Evolutionary conservation across 805 yeast genomes (phyloP).

Genomic region (Candida mattraensis): DNA sequence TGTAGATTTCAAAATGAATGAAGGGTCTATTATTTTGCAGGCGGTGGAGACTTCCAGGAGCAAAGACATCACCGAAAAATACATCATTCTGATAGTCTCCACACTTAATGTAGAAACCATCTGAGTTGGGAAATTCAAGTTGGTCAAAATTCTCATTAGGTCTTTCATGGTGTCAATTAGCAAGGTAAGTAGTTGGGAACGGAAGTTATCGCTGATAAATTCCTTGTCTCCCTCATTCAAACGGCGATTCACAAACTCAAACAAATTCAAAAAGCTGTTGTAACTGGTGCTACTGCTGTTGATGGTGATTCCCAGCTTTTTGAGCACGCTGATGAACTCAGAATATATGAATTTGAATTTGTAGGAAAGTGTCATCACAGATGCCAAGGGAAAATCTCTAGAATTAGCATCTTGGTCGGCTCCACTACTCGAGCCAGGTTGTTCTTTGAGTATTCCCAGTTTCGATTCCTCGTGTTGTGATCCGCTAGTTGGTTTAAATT

Average conservation of each 20-base stretch:
- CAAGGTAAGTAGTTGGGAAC: slow-evolving; percentile 17
- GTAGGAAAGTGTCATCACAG: slow-evolving; percentile 20
- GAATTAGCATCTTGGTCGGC: not conserved
- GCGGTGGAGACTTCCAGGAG: slow-evolving; percentile 28
- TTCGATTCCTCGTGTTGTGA: slow-evolving; percentile 9
- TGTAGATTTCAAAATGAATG: slow-evolving; percentile 10
- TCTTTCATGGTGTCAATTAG: slow-evolving; percentile 25
- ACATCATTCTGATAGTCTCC: slow-evolving; percentile 27
- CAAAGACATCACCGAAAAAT: slow-evolving; percentile 30
- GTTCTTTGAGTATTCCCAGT: slow-evolving; percentile 18
- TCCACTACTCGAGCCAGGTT: slow-evolving; percentile 7
- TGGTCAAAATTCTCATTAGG: slow-evolving; percentile 20
- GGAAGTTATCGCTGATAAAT: slow-evolving; percentile 13
- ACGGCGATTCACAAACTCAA: slow-evolving; percentile 23
- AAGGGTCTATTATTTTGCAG: slow-evolving; percentile 28
- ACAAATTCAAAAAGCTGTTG: slow-evolving; percentile 16
- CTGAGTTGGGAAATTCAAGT: slow-evolving; percentile 15
- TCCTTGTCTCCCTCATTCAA: slow-evolving; percentile 14
- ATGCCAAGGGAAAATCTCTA: slow-evolving; percentile 8
- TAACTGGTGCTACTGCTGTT: slow-evolving; percentile 17
- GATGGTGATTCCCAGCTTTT: slow-evolving; percentile 16
- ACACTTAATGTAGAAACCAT: slow-evolving; percentile 7
- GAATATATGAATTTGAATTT: slow-evolving; percentile 25
- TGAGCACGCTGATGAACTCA: slow-evolving; percentile 18
- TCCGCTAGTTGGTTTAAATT: slow-evolving; percentile 6